These are phyloP conservation scores for Hypoxylon trugodes DNA, from an alignment of 495 filamentous ascomycete genomes.

Conservation along the genomic window DNA sequence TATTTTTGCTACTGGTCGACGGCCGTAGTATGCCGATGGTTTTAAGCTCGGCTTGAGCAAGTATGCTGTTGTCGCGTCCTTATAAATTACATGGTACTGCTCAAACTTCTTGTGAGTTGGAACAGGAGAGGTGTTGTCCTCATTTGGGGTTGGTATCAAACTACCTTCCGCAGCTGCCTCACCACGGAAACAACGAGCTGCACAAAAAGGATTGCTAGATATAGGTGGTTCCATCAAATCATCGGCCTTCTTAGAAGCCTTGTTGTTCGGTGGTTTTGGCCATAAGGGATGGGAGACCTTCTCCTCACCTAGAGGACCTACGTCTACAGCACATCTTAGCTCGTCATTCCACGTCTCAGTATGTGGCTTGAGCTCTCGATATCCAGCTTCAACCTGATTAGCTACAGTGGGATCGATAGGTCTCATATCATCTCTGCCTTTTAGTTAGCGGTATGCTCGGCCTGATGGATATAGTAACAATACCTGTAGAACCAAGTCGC, in stretches of 20 bases:
- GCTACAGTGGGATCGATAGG: slow-evolving; percentile 89
- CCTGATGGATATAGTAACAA: background rate
- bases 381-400: slow-evolving; percentile 90
- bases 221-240: slow-evolving; percentile 55
- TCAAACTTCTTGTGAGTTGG: slow-evolving; percentile 60
- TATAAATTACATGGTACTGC: slow-evolving; percentile 82
- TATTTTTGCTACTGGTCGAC: slow-evolving; percentile 82
- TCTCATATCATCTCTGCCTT: slow-evolving; percentile 76
- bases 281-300: slow-evolving; percentile 86
- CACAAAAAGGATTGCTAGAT: slow-evolving; percentile 62
- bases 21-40: slow-evolving; percentile 80
- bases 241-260: slow-evolving; percentile 48
- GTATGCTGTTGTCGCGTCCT: slow-evolving; percentile 76
- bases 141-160: slow-evolving; percentile 51
- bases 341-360: slow-evolving; percentile 94
- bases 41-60: slow-evolving; percentile 80
- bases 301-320: slow-evolving; percentile 88
- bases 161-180: slow-evolving; percentile 63
- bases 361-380: slow-evolving; percentile 85
- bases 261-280: slow-evolving; percentile 64
- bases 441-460: slow-evolving; percentile 20
- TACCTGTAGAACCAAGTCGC: slow-evolving; percentile 95
- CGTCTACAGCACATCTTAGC: slow-evolving; percentile 86
- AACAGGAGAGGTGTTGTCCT: slow-evolving; percentile 46
- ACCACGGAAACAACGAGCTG: slow-evolving; percentile 61